A percentile compares a stretch with the other conserved stretches of the same genome.
Evolutionary conservation across 2,329 filamentous ascomycete genomes (phyloP).

Genomic region (Metarhizium rileyi): DNA sequence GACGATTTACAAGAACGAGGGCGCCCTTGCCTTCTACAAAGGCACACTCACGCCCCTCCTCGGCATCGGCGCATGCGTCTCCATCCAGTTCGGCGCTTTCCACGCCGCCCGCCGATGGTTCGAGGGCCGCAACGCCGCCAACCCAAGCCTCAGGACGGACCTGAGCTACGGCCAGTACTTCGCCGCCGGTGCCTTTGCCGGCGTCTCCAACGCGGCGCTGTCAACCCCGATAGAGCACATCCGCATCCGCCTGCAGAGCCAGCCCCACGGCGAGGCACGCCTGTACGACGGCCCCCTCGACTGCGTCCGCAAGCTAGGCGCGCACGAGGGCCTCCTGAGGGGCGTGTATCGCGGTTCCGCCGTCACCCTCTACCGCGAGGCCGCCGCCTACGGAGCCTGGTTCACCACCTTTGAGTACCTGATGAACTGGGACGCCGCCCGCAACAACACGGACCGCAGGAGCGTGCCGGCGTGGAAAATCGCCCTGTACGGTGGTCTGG

Average conservation of each 20-base stretch:
- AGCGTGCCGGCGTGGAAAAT: constrained; percentile 79
- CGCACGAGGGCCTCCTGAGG: constrained; percentile 50
- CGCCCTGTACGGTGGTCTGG: constrained; percentile 83
- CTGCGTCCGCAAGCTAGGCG: constrained; percentile 76
- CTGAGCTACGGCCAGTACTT: constrained; percentile 85
- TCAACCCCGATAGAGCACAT: constrained; percentile 95
- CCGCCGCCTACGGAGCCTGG: constrained; percentile 91
- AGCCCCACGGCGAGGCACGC: constrained; percentile 72
- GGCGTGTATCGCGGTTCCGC: constrained; percentile 81
- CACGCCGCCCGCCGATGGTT: constrained; percentile 82
- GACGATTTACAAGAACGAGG: constrained; percentile 81
- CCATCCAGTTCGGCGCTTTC: constrained; percentile 97
- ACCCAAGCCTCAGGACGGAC: constrained; percentile 39
- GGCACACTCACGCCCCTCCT: constrained; percentile 90
- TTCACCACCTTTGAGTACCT: constrained; percentile 92
- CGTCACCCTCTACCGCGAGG: constrained; percentile 82
- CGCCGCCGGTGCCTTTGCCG: constrained; percentile 81
- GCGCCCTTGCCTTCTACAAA: constrained; percentile 92
- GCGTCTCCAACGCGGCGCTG: constrained; percentile 78
- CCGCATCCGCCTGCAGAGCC: constrained; percentile 89
- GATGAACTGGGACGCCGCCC: constrained; percentile 80
- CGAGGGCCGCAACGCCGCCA: constrained; percentile 64
- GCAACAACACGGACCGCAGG: constrained; percentile 65
- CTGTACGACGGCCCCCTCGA: constrained; percentile 81
- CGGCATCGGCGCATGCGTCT: constrained; percentile 93